Conservation (phyloP, 164 flowering plant species). For the Platanus orientalis region DNA sequence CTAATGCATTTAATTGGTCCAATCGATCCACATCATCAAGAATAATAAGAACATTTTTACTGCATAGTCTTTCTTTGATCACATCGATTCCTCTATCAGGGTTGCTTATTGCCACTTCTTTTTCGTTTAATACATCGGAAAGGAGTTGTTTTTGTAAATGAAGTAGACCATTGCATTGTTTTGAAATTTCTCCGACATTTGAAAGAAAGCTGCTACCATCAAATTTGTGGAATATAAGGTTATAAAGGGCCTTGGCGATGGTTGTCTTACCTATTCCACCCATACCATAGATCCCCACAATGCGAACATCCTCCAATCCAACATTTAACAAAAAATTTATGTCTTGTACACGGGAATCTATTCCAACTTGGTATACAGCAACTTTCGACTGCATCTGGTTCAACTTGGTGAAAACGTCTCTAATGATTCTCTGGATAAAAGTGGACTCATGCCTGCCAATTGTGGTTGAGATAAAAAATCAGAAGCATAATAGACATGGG, state of each 20-base stretch:
- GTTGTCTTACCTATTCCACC: conserved; percentile 3
- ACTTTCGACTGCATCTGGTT: background rate
- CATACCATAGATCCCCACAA: conserved; percentile 12
- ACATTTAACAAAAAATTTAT: no score
- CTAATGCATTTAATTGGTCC: conserved; percentile 4
- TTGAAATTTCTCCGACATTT: no score
- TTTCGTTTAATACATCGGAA: no score
- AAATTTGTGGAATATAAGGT: background rate
- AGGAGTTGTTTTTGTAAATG: no score
- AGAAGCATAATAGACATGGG: no score
- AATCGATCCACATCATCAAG: conserved; percentile 7
- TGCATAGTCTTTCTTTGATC: background rate
- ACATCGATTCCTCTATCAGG: background rate
- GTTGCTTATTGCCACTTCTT: no score
- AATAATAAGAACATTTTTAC: conserved; percentile 1
- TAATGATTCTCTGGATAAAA: background rate
- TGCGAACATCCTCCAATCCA: conserved; percentile 5
- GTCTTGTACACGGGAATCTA: no score
- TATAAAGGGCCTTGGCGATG: conserved; percentile 12
- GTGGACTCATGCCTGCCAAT: conserved; percentile 1
- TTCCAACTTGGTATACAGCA: conserved; percentile 7
- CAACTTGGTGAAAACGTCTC: background rate
- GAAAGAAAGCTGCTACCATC: conserved; percentile 5
- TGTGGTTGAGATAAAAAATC: no score
- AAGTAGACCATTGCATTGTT: no score